These are phyloP conservation scores for Viola pubescens DNA, from an alignment of 441 rosid species.

Conservation along the genomic window DNA sequence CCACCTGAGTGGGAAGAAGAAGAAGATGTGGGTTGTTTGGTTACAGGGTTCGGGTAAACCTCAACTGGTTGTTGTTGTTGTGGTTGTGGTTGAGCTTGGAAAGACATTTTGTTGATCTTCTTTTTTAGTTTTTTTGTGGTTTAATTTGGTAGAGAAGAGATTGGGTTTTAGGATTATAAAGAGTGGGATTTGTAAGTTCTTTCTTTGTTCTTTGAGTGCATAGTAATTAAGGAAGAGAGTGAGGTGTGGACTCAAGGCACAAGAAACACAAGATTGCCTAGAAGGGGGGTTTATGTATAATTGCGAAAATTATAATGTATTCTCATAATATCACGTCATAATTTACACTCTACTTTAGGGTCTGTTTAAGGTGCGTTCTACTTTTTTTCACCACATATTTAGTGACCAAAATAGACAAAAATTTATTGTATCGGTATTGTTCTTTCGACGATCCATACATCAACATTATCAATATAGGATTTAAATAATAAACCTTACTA, in stretches of 20 bases:
- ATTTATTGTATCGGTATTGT: too few relatives aligned
- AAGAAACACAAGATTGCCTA: conserved; percentile 28
- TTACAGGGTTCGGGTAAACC: conserved; percentile 51
- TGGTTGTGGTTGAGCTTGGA: conserved; percentile 11
- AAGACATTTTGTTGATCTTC: conserved; percentile 5
- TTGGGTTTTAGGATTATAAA: background rate
- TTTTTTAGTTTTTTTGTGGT: conserved; percentile 17
- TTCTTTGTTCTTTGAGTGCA: conserved; percentile 45
- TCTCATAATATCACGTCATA: too few relatives aligned
- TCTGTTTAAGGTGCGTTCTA: too few relatives aligned
- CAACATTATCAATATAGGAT: background rate
- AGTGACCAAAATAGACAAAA: too few relatives aligned
- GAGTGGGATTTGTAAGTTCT: too few relatives aligned
- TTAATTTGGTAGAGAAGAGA: conserved; percentile 9
- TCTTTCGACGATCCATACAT: too few relatives aligned
- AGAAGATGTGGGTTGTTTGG: conserved; percentile 23
- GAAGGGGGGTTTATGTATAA: conserved; percentile 17
- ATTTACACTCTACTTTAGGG: too few relatives aligned
- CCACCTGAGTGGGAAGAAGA: conserved; percentile 23
- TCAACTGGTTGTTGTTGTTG: conserved; percentile 36
- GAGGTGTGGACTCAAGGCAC: conserved; percentile 19
- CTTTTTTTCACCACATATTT: too few relatives aligned
- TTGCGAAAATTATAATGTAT: background rate
- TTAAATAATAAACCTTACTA: background rate
- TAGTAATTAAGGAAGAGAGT: conserved; percentile 42